These are phyloP conservation scores for Xylariales sp. DNA, from an alignment of 2,329 filamentous ascomycete genomes.

Conservation along the genomic window DNA sequence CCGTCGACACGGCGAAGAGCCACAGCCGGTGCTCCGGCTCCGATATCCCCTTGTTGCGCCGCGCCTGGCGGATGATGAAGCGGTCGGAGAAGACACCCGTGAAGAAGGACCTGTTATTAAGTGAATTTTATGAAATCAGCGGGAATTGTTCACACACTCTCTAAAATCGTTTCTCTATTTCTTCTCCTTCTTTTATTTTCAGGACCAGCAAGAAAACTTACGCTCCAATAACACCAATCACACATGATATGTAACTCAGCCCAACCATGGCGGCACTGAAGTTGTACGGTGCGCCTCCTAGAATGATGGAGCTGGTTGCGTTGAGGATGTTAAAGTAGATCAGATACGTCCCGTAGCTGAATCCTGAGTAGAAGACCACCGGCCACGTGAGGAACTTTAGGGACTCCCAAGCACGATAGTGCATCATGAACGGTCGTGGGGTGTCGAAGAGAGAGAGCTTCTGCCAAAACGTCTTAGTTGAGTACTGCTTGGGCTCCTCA, in stretches of 20 bases:
- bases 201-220: constrained; percentile 11
- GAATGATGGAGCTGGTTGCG: constrained; percentile 35
- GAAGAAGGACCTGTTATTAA: constrained; percentile 13
- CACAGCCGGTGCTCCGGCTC: constrained; percentile 38
- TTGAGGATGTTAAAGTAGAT: constrained; percentile 40
- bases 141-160: too few species aligned
- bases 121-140: neutral
- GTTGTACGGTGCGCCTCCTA: constrained; percentile 31
- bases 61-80: constrained; percentile 31
- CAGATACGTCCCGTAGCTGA: constrained; percentile 36
- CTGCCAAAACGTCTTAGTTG: constrained; percentile 35
- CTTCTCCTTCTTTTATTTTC: too few species aligned
- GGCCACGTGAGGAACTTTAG: constrained; percentile 34
- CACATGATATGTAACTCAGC: constrained; percentile 30
- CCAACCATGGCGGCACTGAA: constrained; percentile 34
- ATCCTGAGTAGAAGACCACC: constrained; percentile 36
- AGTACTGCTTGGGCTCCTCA: too few species aligned
- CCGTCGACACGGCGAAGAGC: constrained; percentile 27
- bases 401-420: constrained; percentile 29
- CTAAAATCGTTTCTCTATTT: too few species aligned
- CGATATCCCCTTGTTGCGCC: constrained; percentile 34
- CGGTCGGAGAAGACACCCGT: constrained; percentile 32
- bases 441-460: constrained; percentile 36
- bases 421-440: constrained; percentile 35
- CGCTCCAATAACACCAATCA: constrained; percentile 27